Conservation (phyloP, 495 filamentous ascomycete genomes). For the Xylaria bambusicola region DNA sequence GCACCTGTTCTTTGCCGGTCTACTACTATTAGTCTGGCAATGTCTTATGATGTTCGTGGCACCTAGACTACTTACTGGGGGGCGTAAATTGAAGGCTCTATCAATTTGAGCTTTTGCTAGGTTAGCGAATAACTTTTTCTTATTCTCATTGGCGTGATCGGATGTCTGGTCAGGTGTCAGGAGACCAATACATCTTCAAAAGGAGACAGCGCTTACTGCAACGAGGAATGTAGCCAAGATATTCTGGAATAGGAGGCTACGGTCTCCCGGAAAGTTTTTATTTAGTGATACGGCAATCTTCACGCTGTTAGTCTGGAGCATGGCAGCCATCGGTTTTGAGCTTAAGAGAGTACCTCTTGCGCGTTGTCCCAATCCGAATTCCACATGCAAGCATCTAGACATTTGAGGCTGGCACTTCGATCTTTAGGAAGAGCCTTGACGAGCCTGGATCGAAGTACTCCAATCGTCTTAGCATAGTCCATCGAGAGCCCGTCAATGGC, state of each 20-base stretch:
- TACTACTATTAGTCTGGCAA: not conserved
- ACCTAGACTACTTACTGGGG: constrained; percentile 29
- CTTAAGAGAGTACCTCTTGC: constrained; percentile 39
- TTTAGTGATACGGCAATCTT: constrained; percentile 49
- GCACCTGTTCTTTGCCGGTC: not conserved
- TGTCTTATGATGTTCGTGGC: not conserved
- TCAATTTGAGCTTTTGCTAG: constrained; percentile 45
- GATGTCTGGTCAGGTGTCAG: constrained; percentile 38
- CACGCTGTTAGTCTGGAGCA: constrained; percentile 8
- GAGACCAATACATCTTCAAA: not conserved
- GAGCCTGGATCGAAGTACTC: constrained; percentile 42
- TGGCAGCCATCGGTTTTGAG: not conserved
- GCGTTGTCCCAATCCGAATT: constrained; percentile 51
- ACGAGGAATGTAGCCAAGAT: constrained; percentile 46
- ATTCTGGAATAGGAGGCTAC: constrained; percentile 46
- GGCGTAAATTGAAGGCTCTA: constrained; percentile 43
- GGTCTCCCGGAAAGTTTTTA: constrained; percentile 41
- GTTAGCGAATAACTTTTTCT: constrained; percentile 43
- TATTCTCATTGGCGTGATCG: constrained; percentile 37
- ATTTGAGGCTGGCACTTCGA: constrained; percentile 32
- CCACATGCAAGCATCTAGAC: constrained; percentile 46
- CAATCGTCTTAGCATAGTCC: constrained; percentile 38
- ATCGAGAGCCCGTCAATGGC: constrained; percentile 18
- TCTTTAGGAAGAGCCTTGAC: constrained; percentile 47
- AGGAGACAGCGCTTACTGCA: constrained; percentile 37